phyloP scores from a whole-genome alignment of 495 filamentous ascomycete species.

The Evernia prunastri region DNA sequence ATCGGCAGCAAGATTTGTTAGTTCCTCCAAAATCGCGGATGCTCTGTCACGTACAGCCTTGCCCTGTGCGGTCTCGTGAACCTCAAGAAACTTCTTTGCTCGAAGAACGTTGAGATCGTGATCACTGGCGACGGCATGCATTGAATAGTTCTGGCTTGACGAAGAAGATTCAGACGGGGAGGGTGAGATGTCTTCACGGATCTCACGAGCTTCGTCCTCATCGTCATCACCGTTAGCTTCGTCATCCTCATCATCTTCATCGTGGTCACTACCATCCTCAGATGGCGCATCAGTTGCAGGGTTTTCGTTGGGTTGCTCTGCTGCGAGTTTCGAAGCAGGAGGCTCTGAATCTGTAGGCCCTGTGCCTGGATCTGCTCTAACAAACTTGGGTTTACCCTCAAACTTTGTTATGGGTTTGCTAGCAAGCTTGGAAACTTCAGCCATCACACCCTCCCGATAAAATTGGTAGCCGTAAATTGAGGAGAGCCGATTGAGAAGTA shows the following conservation, averaged over 20 bases:
- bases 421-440: constrained; percentile 78
- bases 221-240: constrained; percentile 52
- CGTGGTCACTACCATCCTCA: constrained; percentile 34
- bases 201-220: constrained; percentile 53
- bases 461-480: constrained; percentile 92
- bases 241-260: constrained; percentile 46
- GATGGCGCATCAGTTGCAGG: constrained; percentile 12
- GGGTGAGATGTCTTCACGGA: constrained; percentile 57
- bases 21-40: constrained; percentile 59
- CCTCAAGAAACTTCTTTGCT: constrained; percentile 75
- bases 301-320: constrained; percentile 11
- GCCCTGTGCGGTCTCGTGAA: constrained; percentile 68
- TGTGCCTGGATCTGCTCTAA: constrained; percentile 3
- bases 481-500: constrained; percentile 75
- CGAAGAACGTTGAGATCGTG: constrained; percentile 66
- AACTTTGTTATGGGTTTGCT: constrained; percentile 41
- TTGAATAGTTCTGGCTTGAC: constrained; percentile 38
- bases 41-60: constrained; percentile 72
- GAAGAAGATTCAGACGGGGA: constrained; percentile 59
- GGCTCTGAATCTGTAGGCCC: constrained; percentile 16
- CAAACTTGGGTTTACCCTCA: constrained; percentile 25
- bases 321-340: not conserved
- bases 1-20: constrained; percentile 63
- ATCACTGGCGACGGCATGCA: constrained; percentile 48
- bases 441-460: constrained; percentile 93